Evolutionary conservation across 345 rosid species (phyloP).

Genomic region (Odontarrhena argentea): DNA sequence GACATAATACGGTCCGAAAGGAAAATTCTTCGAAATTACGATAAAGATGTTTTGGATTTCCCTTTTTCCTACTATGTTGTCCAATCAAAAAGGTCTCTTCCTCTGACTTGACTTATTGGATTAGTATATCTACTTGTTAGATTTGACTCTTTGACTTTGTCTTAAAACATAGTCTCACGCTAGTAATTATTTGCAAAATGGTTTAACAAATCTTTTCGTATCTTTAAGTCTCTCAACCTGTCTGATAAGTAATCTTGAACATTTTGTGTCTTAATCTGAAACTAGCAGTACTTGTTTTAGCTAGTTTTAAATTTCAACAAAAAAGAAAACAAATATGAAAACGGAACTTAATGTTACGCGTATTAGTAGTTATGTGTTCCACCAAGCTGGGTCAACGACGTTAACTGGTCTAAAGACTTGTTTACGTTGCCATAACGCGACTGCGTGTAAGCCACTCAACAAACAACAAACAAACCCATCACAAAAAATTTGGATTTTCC

Average conservation of each 20-base stretch:
- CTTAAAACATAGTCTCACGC: not conserved
- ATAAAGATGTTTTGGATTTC: not conserved
- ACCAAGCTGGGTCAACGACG: slow-evolving; percentile 28
- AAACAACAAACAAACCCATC: slow-evolving; percentile 10
- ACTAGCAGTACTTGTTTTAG: not conserved
- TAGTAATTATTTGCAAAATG: not conserved
- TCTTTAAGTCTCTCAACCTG: not conserved
- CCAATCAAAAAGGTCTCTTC: slow-evolving; percentile 24
- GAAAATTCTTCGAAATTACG: slow-evolving; percentile 15
- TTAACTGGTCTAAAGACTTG: slow-evolving; percentile 32
- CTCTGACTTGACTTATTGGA: slow-evolving; percentile 25
- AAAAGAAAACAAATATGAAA: not conserved
- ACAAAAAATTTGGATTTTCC: not conserved
- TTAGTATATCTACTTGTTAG: not conserved
- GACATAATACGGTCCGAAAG: slow-evolving; percentile 1
- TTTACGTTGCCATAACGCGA: slow-evolving; percentile 4
- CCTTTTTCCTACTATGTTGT: not conserved
- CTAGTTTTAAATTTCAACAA: not conserved
- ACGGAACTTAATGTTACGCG: slow-evolving; percentile 33
- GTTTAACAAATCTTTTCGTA: not conserved
- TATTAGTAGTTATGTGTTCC: slow-evolving; percentile 21
- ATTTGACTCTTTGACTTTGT: slow-evolving; percentile 18
- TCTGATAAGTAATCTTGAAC: not conserved
- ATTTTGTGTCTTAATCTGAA: not conserved
- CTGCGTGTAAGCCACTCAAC: slow-evolving; percentile 1